Conservation (phyloP, 2,329 filamentous ascomycete species). For the Zymoseptoria pseudotritici region DNA sequence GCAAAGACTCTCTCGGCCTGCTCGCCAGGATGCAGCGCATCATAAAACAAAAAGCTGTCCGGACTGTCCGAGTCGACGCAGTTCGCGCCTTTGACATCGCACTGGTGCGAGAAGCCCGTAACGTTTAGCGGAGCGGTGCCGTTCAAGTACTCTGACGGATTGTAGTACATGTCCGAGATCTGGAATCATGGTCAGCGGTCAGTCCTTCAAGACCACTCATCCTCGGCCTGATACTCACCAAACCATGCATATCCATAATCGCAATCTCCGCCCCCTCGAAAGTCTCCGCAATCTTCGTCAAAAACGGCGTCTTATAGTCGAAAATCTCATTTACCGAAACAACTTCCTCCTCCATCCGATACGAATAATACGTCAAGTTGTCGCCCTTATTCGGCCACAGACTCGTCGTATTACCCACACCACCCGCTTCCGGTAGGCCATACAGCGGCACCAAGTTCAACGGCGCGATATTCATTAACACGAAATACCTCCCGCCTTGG, state of each 20-base stretch:
- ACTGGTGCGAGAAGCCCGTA: constrained; percentile 51
- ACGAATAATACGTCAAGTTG: constrained; percentile 45
- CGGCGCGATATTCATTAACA: constrained; percentile 62
- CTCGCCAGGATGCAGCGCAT: constrained; percentile 65
- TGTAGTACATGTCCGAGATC: constrained; percentile 56
- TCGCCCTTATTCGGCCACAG: constrained; percentile 38
- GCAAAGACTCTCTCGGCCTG: constrained; percentile 54
- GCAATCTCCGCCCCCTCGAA: constrained; percentile 54
- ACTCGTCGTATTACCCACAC: constrained; percentile 36
- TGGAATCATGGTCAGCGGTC: constrained; percentile 18
- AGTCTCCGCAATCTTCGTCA: constrained; percentile 34
- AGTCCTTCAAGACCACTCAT: not conserved
- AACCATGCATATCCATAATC: constrained; percentile 58
- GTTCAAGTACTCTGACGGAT: constrained; percentile 56
- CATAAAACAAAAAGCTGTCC: constrained; percentile 65
- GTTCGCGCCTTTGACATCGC: constrained; percentile 35
- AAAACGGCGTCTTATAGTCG: constrained; percentile 45
- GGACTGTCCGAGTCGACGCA: constrained; percentile 39
- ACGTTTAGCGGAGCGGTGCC: constrained; percentile 56
- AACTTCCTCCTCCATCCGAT: constrained; percentile 47
- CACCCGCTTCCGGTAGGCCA: constrained; percentile 42
- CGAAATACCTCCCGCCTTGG: constrained; percentile 61
- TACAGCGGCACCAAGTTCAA: constrained; percentile 64
- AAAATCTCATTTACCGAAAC: constrained; percentile 46
- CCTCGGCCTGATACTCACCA: constrained; percentile 34